Conservation (phyloP, 768 basidiomycete species). For the Leccinum barrowsii region DNA sequence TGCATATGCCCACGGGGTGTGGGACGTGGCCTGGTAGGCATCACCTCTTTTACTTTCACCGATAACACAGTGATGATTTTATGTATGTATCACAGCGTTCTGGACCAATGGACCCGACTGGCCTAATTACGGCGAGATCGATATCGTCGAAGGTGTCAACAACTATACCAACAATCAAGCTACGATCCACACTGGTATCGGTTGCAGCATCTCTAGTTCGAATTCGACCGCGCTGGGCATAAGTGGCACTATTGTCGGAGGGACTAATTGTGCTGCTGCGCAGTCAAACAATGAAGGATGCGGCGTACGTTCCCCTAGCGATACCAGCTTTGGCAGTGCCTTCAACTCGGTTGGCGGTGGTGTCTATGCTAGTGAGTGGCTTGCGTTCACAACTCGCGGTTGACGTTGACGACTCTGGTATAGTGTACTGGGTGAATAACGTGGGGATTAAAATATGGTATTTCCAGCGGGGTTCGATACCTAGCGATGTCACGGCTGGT, state of each 20-base stretch:
- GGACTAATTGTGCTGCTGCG: constrained; percentile 66
- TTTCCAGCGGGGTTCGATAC: constrained; percentile 73
- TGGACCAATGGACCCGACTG: constrained; percentile 50
- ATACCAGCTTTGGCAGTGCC: constrained; percentile 72
- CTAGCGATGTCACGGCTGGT: constrained; percentile 69
- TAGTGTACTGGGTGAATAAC: constrained; percentile 38
- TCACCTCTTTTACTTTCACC: neutral
- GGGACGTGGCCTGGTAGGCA: constrained; percentile 70
- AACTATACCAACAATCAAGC: constrained; percentile 80
- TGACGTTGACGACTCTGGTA: neutral
- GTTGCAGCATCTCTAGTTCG: constrained; percentile 59
- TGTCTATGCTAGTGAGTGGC: constrained; percentile 78
- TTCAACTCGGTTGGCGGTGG: constrained; percentile 88
- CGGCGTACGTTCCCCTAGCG: constrained; percentile 60
- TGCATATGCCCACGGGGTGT: constrained; percentile 89
- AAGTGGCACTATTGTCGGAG: constrained; percentile 61
- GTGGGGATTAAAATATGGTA: constrained; percentile 82
- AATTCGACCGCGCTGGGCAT: constrained; percentile 48
- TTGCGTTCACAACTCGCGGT: neutral
- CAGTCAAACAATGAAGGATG: constrained; percentile 80
- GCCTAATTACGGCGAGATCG: constrained; percentile 65
- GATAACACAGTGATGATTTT: neutral
- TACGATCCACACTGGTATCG: constrained; percentile 73
- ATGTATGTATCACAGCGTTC: constrained; percentile 33
- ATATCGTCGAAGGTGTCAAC: constrained; percentile 81